A percentile compares a stretch with the other conserved stretches of the same genome.
phyloP scores from a whole-genome alignment of 208 protist genomes.

The Leishmania aethiopica region DNA sequence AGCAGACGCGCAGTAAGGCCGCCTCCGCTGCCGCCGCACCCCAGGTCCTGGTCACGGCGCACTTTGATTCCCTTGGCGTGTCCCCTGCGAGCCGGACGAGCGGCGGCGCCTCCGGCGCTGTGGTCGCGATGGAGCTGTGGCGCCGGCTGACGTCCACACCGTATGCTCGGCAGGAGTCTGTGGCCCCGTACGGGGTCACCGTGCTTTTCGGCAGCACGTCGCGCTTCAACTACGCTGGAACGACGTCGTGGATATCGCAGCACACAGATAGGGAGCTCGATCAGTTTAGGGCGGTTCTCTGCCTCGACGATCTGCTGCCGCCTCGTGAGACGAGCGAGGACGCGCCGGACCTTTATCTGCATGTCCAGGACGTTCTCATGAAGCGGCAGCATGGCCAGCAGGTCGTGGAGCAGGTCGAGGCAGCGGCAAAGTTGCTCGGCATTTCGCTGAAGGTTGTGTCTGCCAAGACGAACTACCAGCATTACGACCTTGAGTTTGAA shows the following conservation, averaged over 20 bases:
- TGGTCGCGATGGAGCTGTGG: slow-evolving; percentile 76
- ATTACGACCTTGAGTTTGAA: slow-evolving; percentile 86
- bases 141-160: slow-evolving; percentile 48
- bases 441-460: slow-evolving; percentile 56
- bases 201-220: slow-evolving; percentile 70
- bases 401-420: slow-evolving; percentile 53
- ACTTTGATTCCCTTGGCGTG: slow-evolving; percentile 77
- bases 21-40: slow-evolving; percentile 17
- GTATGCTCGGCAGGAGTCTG: slow-evolving; percentile 13
- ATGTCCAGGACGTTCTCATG: slow-evolving; percentile 71
- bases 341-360: slow-evolving; percentile 62
- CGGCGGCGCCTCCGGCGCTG: slow-evolving; percentile 55
- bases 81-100: slow-evolving; percentile 53
- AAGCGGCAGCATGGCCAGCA: slow-evolving; percentile 50
- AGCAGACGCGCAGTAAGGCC: slow-evolving; percentile 22
- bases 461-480: slow-evolving; percentile 80
- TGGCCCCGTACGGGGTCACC: slow-evolving; percentile 45
- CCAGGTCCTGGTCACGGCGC: slow-evolving; percentile 66
- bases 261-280: slow-evolving; percentile 58
- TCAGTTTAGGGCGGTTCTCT: slow-evolving; percentile 53
- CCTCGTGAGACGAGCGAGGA: slow-evolving; percentile 14
- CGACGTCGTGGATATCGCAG: slow-evolving; percentile 50
- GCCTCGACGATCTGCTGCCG: slow-evolving; percentile 75
- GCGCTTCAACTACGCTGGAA: slow-evolving; percentile 78
- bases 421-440: slow-evolving; percentile 36